Conservation (phyloP, 176 grass and related monocot genomes). For the Aegilops tauschii region DNA sequence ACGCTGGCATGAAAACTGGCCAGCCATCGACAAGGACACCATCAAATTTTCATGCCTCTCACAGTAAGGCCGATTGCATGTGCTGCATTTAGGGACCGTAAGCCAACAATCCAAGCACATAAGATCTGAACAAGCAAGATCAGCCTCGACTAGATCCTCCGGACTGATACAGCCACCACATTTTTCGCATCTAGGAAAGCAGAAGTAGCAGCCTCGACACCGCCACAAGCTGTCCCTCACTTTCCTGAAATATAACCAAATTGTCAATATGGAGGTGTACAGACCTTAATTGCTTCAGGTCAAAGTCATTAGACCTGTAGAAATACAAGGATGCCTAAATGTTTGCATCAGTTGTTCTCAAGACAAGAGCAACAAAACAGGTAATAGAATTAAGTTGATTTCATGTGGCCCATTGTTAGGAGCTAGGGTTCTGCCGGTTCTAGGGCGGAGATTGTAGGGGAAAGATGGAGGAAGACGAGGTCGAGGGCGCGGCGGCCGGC, state of each 20-base stretch:
- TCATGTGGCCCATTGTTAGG: background rate
- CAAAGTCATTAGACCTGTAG: slow-evolving; percentile 28
- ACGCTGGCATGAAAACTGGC: slow-evolving; percentile 59
- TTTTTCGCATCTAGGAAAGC: slow-evolving; percentile 79
- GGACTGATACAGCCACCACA: slow-evolving; percentile 75
- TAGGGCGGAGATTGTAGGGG: no score
- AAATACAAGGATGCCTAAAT: slow-evolving; percentile 19
- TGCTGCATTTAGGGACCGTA: slow-evolving; percentile 64
- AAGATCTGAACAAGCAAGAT: slow-evolving; percentile 67
- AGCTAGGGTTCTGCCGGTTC: no score
- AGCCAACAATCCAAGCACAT: slow-evolving; percentile 83
- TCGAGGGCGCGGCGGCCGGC: no score
- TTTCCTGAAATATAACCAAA: slow-evolving; percentile 58
- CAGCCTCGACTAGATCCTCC: slow-evolving; percentile 42
- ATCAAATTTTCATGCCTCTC: slow-evolving; percentile 41
- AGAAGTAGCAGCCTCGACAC: slow-evolving; percentile 80
- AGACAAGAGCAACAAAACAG: slow-evolving; percentile 38
- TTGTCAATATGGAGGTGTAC: slow-evolving; percentile 20
- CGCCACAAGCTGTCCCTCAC: slow-evolving; percentile 27
- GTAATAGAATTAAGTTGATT: slow-evolving; percentile 31
- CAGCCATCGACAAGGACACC: slow-evolving; percentile 22
- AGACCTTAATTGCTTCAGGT: slow-evolving; percentile 22
- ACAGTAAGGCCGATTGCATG: slow-evolving; percentile 85
- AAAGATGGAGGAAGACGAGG: no score
- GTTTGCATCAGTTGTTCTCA: slow-evolving; percentile 8